phyloP scores from a whole-genome alignment of 257 asterid species.

The Solanum medicagineum region DNA sequence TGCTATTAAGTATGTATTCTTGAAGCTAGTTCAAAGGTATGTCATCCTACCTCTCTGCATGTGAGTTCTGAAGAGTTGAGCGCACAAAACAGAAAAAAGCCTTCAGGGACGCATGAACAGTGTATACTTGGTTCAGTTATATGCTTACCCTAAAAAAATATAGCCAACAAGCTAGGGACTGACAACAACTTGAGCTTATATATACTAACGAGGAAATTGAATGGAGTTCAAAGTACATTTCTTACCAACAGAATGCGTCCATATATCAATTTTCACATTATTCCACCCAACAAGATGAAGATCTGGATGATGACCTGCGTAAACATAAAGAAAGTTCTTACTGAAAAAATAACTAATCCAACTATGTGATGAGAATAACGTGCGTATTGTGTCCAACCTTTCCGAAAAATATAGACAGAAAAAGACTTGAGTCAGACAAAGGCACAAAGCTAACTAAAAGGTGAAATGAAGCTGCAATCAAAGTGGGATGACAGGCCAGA shows the following conservation, averaged over 20 bases:
- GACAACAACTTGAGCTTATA: background rate
- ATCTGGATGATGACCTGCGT: slow-evolving; percentile 91
- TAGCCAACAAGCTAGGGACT: background rate
- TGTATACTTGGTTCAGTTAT: background rate
- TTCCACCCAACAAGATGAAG: slow-evolving; percentile 98
- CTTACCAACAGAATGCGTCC: slow-evolving; percentile 94
- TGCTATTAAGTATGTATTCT: background rate
- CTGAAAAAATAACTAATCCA: background rate
- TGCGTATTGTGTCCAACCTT: background rate
- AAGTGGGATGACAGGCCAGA: background rate
- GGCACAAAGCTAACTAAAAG: background rate
- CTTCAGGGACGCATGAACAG: background rate
- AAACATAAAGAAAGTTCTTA: background rate
- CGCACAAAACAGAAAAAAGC: background rate
- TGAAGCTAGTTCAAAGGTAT: background rate
- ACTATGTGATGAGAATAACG: background rate
- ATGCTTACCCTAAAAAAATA: background rate
- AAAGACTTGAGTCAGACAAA: background rate
- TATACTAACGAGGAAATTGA: background rate
- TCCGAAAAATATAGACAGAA: background rate
- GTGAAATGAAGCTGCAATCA: background rate
- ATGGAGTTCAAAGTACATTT: background rate
- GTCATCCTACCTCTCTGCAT: background rate
- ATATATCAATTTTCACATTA: slow-evolving; percentile 75
- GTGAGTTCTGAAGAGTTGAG: background rate